phyloP scores from a whole-genome alignment of 371 early-diverging fungal genomes.

The Homolaphlyctis polyrhiza region DNA sequence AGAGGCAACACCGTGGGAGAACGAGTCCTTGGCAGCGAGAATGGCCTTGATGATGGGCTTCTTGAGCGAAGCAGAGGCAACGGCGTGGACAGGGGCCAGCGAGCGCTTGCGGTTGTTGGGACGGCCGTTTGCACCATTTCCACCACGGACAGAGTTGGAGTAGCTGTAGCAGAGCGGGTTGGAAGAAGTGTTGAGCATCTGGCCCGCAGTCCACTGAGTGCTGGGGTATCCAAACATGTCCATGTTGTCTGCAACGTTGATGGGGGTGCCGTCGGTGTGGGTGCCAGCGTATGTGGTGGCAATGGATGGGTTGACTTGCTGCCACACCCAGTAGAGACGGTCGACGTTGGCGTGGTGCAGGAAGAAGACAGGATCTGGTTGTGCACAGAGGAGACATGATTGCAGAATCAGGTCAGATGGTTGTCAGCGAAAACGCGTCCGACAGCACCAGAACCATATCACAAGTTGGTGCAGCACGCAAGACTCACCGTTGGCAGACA shows the following conservation, averaged over 20 bases:
- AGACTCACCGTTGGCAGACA: conserved; percentile 43
- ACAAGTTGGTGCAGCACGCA: no score
- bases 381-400: no score
- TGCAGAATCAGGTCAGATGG: no score
- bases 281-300: background rate
- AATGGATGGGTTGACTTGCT: background rate
- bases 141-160: conserved; percentile 10
- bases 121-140: background rate
- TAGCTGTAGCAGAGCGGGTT: conserved; percentile 9
- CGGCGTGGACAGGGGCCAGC: background rate
- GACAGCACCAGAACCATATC: background rate
- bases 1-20: background rate
- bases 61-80: background rate
- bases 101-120: background rate
- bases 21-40: background rate
- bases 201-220: conserved; percentile 10
- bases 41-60: background rate
- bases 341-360: no score
- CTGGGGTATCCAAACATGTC: background rate
- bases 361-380: no score
- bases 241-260: background rate
- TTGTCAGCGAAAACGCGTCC: no score
- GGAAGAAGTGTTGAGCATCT: background rate
- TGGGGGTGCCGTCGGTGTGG: background rate
- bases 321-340: no score